A percentile compares a stretch with the other conserved stretches of the same genome.
Conservation (phyloP, 75 land plant genomes). For the Ceratopteris richardii region DNA sequence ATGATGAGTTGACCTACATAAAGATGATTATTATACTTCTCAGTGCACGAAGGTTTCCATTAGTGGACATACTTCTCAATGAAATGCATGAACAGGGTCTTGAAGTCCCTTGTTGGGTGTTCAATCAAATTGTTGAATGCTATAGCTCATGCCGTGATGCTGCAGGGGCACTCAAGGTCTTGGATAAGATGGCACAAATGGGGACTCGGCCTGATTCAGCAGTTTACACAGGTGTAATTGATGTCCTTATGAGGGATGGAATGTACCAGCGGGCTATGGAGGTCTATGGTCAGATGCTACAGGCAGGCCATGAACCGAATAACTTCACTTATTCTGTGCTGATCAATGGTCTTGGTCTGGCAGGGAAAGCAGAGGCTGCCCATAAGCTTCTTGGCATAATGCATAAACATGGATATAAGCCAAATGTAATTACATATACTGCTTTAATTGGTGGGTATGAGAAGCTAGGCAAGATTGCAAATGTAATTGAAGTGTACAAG, state of each 20-base stretch:
- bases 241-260: conserved; percentile 17
- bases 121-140: conserved; percentile 11
- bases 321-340: conserved; percentile 11
- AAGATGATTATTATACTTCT: conserved; percentile 14
- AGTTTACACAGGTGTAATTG: conserved; percentile 13
- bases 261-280: conserved; percentile 5
- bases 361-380: conserved; percentile 1
- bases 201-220: conserved; percentile 15
- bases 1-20: conserved; percentile 10
- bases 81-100: conserved; percentile 11
- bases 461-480: neutral
- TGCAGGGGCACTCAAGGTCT: conserved; percentile 11
- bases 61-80: conserved; percentile 9
- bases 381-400: conserved; percentile 3
- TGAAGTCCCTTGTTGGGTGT: conserved; percentile 8
- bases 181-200: conserved; percentile 3
- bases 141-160: conserved; percentile 14
- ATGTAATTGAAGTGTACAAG: conserved; percentile 3
- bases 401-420: neutral
- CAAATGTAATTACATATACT: conserved; percentile 7
- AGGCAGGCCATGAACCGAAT: conserved; percentile 10
- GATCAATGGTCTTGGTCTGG: neutral
- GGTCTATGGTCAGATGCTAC: conserved; percentile 20
- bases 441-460: neutral
- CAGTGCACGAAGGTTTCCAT: conserved; percentile 10